Evolutionary conservation across 2,329 filamentous ascomycete genomes (phyloP).

Genomic region (Tolypocladium tundrense): DNA sequence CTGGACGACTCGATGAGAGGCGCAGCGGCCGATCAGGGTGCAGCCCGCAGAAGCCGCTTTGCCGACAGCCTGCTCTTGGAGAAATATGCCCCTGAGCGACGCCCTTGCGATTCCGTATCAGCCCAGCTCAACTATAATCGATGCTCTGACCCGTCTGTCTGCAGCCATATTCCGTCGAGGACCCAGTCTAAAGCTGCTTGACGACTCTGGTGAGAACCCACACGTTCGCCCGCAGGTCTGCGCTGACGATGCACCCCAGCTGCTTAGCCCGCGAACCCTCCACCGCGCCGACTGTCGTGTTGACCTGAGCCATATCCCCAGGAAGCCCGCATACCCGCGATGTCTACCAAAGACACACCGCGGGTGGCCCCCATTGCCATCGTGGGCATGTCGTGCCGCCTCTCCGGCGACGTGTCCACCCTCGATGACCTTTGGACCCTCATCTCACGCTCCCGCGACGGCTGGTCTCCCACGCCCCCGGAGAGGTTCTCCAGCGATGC

Average conservation of each 20-base stretch:
- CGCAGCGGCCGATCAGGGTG: too few relatives aligned
- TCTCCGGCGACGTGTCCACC: slow-evolving; percentile 31
- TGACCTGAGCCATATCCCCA: background rate
- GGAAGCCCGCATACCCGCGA: background rate
- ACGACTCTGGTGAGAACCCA: background rate
- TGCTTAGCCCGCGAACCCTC: background rate
- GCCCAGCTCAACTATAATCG: background rate
- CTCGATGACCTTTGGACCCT: slow-evolving; percentile 35
- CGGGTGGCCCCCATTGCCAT: slow-evolving; percentile 28
- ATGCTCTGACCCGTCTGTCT: background rate
- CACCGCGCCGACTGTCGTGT: background rate
- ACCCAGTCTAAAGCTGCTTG: background rate
- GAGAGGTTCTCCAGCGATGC: slow-evolving; percentile 35
- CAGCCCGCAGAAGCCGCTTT: too few relatives aligned
- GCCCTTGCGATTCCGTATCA: too few relatives aligned
- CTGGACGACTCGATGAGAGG: too few relatives aligned
- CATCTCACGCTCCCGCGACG: slow-evolving; percentile 26
- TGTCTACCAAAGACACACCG: slow-evolving; percentile 1
- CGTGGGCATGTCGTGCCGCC: slow-evolving; percentile 35
- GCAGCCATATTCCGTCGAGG: background rate
- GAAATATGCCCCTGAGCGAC: too few relatives aligned
- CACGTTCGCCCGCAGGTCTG: background rate
- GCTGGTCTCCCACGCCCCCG: slow-evolving; percentile 30
- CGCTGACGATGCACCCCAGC: background rate
- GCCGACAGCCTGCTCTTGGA: too few relatives aligned